Percentiles rank a stretch among this genome's conserved stretches.
These are phyloP conservation scores for Lasiodiplodia citricola DNA, from an alignment of 2,329 filamentous ascomycete species.

Conservation along the genomic window DNA sequence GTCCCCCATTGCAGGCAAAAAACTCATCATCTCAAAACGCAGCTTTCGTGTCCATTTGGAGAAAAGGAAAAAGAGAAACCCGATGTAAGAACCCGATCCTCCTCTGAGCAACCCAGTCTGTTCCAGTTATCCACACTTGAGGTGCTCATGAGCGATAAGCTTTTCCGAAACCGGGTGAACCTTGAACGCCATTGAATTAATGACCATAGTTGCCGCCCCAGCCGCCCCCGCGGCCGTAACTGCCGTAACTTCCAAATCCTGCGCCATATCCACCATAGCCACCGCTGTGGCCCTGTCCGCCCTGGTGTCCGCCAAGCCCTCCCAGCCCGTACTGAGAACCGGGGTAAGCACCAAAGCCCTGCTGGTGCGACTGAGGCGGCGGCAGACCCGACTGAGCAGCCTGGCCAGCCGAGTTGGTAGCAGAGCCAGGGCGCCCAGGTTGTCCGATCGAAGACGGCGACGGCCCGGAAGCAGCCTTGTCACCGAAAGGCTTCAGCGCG, in stretches of 20 bases:
- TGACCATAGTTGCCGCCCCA: constrained; percentile 56
- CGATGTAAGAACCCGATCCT: constrained; percentile 20
- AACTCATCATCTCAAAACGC: constrained; percentile 25
- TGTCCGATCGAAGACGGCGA: constrained; percentile 66
- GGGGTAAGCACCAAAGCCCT: constrained; percentile 63
- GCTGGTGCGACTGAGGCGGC: constrained; percentile 62
- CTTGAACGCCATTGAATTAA: constrained; percentile 27
- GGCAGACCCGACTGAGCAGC: constrained; percentile 58
- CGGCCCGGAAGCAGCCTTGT: constrained; percentile 60
- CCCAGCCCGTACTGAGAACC: constrained; percentile 60
- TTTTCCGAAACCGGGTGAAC: constrained; percentile 27
- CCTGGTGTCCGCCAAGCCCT: constrained; percentile 56
- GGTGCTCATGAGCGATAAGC: constrained; percentile 22
- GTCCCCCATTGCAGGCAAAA: constrained; percentile 5
- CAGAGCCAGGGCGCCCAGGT: constrained; percentile 67
- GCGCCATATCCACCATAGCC: constrained; percentile 51
- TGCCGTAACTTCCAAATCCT: constrained; percentile 48
- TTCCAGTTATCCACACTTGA: constrained; percentile 26
- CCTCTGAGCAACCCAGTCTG: constrained; percentile 18
- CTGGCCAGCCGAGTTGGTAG: constrained; percentile 61
- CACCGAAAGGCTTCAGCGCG: constrained; percentile 62
- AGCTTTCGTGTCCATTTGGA: constrained; percentile 24
- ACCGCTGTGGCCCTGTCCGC: constrained; percentile 49
- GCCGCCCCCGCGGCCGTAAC: constrained; percentile 52
- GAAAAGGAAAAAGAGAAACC: constrained; percentile 19